Percentiles rank a stretch among this genome's conserved stretches.
Evolutionary conservation across 2,329 filamentous ascomycete genomes (phyloP).

Genomic region (Nemania sp.): DNA sequence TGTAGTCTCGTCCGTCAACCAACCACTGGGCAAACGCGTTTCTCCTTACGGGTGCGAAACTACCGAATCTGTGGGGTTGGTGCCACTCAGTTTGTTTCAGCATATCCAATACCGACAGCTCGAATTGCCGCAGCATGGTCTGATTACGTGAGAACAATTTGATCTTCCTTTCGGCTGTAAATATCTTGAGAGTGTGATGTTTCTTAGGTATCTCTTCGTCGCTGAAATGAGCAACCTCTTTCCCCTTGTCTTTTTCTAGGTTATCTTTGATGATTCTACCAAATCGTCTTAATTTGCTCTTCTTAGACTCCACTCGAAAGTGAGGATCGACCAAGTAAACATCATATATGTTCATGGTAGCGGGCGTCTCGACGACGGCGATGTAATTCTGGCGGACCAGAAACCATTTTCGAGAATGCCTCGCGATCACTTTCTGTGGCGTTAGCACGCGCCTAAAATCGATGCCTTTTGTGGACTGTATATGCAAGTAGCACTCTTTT

Average conservation of each 20-base stretch:
- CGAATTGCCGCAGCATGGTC: constrained; percentile 85
- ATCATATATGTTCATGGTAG: constrained; percentile 98
- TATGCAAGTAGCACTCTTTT: constrained; percentile 92
- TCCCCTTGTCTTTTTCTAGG: constrained; percentile 50
- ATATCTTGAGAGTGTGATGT: constrained; percentile 85
- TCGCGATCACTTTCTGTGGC: constrained; percentile 74
- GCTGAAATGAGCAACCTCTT: constrained; percentile 36
- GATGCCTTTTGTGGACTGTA: constrained; percentile 86
- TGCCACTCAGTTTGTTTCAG: constrained; percentile 80
- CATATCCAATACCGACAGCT: constrained; percentile 91
- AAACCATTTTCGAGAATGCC: constrained; percentile 95
- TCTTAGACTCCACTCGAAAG: constrained; percentile 80
- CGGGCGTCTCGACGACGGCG: constrained; percentile 96
- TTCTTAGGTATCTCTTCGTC: constrained; percentile 42
- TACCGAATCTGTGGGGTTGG: constrained; percentile 82
- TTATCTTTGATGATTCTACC: constrained; percentile 65
- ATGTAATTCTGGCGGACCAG: constrained; percentile 97
- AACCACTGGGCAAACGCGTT: constrained; percentile 94
- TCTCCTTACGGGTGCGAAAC: constrained; percentile 86
- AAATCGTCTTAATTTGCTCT: constrained; percentile 57
- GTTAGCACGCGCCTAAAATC: constrained; percentile 83
- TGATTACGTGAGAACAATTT: constrained; percentile 91
- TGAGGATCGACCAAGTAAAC: constrained; percentile 94
- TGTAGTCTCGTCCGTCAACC: constrained; percentile 95
- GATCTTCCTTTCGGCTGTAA: constrained; percentile 89